phyloP scores from a whole-genome alignment of 2,329 filamentous ascomycete species.

The Apiospora rasikravindrae region DNA sequence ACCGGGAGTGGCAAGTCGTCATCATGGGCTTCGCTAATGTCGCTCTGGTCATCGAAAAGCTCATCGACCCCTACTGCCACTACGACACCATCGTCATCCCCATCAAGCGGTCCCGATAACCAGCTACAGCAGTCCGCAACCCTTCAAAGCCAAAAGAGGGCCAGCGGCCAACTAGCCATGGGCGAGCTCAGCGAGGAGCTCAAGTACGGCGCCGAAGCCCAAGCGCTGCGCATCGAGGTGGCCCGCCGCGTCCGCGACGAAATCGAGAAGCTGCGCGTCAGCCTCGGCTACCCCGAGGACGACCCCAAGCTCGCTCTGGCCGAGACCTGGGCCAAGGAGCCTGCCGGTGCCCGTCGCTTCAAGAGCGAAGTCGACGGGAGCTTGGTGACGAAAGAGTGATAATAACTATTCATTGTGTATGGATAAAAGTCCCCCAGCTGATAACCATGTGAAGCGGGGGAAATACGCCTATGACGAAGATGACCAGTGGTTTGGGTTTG shows the following conservation, averaged over 20 bases:
- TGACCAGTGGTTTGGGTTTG: not conserved
- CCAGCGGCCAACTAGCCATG: conserved; percentile 23
- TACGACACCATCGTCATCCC: not conserved
- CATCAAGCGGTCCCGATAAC: not conserved
- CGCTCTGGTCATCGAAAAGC: conserved; percentile 1
- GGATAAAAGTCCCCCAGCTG: not conserved
- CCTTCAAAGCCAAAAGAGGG: not conserved
- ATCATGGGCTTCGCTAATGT: not conserved
- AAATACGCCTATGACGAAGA: not conserved
- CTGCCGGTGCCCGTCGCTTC: conserved; percentile 46
- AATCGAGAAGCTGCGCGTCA: conserved; percentile 76
- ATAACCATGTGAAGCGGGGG: not conserved
- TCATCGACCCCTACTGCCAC: not conserved
- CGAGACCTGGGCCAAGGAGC: conserved; percentile 75
- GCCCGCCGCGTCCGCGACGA: conserved; percentile 78
- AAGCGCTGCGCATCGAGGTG: conserved; percentile 78
- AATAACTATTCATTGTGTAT: conserved; percentile 14
- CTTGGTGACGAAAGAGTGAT: conserved; percentile 45
- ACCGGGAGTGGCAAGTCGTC: not conserved
- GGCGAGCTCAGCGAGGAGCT: conserved; percentile 72
- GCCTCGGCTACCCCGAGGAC: conserved; percentile 77
- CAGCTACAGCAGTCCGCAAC: not conserved
- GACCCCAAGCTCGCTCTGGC: conserved; percentile 78
- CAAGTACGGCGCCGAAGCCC: conserved; percentile 74
- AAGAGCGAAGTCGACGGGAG: conserved; percentile 61